Evolutionary conservation across 805 yeast species (phyloP).

Genomic region (Wickerhamomyces canadensis): DNA sequence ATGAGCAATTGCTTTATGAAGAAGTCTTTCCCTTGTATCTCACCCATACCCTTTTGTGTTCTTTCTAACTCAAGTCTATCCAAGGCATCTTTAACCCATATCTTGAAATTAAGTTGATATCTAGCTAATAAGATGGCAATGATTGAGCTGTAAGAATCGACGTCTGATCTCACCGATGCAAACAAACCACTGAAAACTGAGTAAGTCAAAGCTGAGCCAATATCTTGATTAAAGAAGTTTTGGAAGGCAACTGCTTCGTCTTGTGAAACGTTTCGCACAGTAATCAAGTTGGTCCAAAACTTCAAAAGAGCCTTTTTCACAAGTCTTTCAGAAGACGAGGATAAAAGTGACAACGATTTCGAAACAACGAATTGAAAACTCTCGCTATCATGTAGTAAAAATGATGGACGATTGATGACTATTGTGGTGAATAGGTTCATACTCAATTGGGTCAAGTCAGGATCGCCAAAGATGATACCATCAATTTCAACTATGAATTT

Average conservation of each 20-base stretch:
- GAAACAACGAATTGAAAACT: slow-evolving; percentile 21
- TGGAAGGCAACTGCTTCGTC: slow-evolving; percentile 33
- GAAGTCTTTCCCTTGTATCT: slow-evolving; percentile 30
- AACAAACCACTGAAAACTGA: slow-evolving; percentile 38
- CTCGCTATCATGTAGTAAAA: slow-evolving; percentile 33
- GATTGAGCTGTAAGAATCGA: slow-evolving; percentile 51
- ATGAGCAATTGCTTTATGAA: slow-evolving; percentile 51
- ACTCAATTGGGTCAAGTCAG: slow-evolving; percentile 51
- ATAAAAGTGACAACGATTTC: slow-evolving; percentile 26
- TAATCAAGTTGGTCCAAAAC: slow-evolving; percentile 47
- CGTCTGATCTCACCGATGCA: slow-evolving; percentile 50
- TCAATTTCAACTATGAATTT: slow-evolving; percentile 14
- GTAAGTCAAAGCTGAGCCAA: slow-evolving; percentile 28
- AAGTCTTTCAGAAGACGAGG: slow-evolving; percentile 40
- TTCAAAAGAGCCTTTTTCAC: slow-evolving; percentile 43
- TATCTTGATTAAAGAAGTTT: slow-evolving; percentile 25
- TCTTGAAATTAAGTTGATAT: slow-evolving; percentile 41
- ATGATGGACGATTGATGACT: slow-evolving; percentile 42
- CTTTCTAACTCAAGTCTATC: slow-evolving; percentile 25
- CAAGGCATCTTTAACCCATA: slow-evolving; percentile 38
- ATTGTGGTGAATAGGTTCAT: slow-evolving; percentile 47
- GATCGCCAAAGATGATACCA: slow-evolving; percentile 39
- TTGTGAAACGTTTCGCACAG: slow-evolving; percentile 39
- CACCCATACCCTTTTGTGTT: slow-evolving; percentile 18
- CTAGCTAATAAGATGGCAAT: slow-evolving; percentile 45